phyloP scores from a whole-genome alignment of 148 eudicot species.

The Diospyros lotus region DNA sequence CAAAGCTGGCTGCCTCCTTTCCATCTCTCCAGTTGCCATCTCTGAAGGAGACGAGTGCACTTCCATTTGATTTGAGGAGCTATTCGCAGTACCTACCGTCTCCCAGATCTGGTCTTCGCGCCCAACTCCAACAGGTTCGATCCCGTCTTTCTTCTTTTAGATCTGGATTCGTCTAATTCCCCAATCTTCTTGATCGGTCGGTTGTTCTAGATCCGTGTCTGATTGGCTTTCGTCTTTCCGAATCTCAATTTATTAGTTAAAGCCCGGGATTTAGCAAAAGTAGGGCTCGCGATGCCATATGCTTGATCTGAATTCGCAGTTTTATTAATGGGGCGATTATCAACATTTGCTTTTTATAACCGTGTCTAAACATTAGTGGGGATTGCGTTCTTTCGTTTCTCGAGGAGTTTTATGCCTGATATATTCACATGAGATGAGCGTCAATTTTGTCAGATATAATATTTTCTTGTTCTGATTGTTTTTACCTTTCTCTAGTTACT shows the following conservation, averaged over 20 bases:
- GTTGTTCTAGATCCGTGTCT: conserved; percentile 1
- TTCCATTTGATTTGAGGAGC: not conserved
- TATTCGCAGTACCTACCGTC: not conserved
- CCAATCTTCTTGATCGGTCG: not conserved
- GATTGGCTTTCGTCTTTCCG: not conserved
- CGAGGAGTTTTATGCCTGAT: no score
- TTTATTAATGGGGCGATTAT: no score
- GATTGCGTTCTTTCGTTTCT: not conserved
- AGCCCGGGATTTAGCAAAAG: not conserved
- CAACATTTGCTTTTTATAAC: no score
- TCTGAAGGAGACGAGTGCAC: not conserved
- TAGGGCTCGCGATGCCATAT: not conserved
- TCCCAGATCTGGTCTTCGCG: conserved; percentile 11
- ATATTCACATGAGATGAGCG: not conserved
- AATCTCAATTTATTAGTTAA: not conserved
- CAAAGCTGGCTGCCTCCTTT: not conserved
- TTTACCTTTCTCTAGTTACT: no score
- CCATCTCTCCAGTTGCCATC: not conserved
- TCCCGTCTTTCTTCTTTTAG: conserved; percentile 2
- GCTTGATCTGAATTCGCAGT: not conserved
- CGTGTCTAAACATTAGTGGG: not conserved
- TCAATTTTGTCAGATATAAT: not conserved
- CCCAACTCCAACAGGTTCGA: conserved; percentile 19
- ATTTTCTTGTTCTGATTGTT: not conserved
- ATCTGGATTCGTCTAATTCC: conserved; percentile 12